phyloP scores from a whole-genome alignment of 805 yeast genomes.

The Lachancea fermentati region DNA sequence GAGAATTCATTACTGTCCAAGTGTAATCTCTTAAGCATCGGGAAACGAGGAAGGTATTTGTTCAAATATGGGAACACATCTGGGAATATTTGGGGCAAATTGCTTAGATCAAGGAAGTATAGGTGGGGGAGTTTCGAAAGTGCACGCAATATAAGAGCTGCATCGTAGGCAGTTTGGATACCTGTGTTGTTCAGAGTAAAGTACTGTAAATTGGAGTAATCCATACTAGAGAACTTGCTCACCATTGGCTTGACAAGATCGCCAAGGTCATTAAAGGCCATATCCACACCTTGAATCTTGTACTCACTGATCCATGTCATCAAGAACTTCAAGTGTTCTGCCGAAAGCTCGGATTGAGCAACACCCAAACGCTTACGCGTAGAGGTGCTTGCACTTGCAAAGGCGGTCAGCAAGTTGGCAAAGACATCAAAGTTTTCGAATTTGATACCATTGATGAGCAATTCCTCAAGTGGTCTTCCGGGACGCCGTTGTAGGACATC shows the following conservation, averaged over 20 bases:
- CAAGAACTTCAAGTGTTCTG: conserved; percentile 52
- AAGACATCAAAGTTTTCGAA: conserved; percentile 46
- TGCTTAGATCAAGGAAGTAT: conserved; percentile 70
- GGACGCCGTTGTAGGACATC: conserved; percentile 64
- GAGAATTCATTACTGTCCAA: conserved; percentile 62
- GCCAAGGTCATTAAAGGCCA: conserved; percentile 72
- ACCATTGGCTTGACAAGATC: conserved; percentile 26
- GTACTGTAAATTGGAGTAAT: conserved; percentile 34
- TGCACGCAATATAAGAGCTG: conserved; percentile 43
- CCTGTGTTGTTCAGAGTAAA: conserved; percentile 64
- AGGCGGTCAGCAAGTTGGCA: conserved; percentile 48
- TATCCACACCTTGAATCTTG: conserved; percentile 58
- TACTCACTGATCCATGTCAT: conserved; percentile 50
- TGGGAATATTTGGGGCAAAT: conserved; percentile 64
- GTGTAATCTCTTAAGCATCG: conserved; percentile 58
- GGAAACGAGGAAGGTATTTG: conserved; percentile 63
- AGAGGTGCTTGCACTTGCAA: conserved; percentile 38
- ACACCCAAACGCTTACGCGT: conserved; percentile 52
- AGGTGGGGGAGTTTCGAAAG: conserved; percentile 52
- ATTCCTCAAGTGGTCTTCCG: conserved; percentile 61
- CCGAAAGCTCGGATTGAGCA: conserved; percentile 61
- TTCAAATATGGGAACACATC: conserved; percentile 50
- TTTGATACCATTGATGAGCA: conserved; percentile 75
- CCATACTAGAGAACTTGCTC: conserved; percentile 18
- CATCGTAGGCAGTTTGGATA: conserved; percentile 46